Conservation (phyloP, 2,329 filamentous ascomycete species). For the Exophiala sp. region DNA sequence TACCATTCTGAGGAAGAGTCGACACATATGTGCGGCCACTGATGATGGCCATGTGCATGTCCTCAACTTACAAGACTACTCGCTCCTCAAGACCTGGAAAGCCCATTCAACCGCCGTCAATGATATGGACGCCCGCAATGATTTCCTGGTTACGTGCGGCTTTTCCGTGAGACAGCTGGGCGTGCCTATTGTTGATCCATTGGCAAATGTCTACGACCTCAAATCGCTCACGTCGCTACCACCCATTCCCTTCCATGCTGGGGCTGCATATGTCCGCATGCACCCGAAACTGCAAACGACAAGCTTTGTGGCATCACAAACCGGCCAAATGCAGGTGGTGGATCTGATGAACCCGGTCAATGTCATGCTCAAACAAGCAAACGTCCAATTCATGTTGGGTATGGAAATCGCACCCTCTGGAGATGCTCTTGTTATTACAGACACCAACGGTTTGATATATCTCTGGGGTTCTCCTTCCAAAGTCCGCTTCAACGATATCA, state of each 20-base stretch:
- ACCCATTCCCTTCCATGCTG: slow-evolving; percentile 85
- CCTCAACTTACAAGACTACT: slow-evolving; percentile 71
- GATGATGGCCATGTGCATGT: slow-evolving; percentile 76
- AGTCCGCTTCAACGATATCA: slow-evolving; percentile 77
- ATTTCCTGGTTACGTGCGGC: slow-evolving; percentile 91
- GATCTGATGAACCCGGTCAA: slow-evolving; percentile 91
- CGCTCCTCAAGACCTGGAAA: slow-evolving; percentile 79
- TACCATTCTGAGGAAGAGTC: slow-evolving; percentile 80
- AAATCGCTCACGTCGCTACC: slow-evolving; percentile 83
- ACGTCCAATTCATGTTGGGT: slow-evolving; percentile 68
- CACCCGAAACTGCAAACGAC: slow-evolving; percentile 94
- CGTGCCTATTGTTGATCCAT: slow-evolving; percentile 77
- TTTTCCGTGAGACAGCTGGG: slow-evolving; percentile 77
- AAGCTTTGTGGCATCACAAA: slow-evolving; percentile 85
- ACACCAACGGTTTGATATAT: slow-evolving; percentile 71
- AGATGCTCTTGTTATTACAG: slow-evolving; percentile 74
- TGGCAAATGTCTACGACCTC: slow-evolving; percentile 92
- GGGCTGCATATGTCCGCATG: slow-evolving; percentile 91
- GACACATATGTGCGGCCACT: slow-evolving; percentile 89
- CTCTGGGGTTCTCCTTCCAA: slow-evolving; percentile 85
- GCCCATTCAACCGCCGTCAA: slow-evolving; percentile 84
- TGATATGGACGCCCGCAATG: slow-evolving; percentile 94
- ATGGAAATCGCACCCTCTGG: slow-evolving; percentile 85
- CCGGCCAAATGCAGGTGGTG: slow-evolving; percentile 89
- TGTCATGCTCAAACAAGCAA: slow-evolving; percentile 76